phyloP scores from a whole-genome alignment of 73 alveolate genomes.

The Paramecium biaurelia region DNA sequence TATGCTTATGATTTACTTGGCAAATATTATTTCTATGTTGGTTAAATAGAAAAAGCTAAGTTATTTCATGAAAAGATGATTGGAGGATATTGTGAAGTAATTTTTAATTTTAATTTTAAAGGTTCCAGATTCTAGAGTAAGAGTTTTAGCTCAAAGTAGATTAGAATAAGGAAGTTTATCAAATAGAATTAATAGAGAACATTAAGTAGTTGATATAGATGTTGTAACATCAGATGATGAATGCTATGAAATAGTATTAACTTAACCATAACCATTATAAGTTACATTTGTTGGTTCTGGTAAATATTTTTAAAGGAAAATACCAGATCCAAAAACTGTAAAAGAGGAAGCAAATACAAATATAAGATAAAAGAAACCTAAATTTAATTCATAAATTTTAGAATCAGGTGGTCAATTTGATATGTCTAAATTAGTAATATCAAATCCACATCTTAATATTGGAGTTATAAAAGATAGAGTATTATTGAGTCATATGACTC shows the following conservation, averaged over 20 bases:
- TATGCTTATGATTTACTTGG: not conserved
- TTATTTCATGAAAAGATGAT: slow-evolving; percentile 6
- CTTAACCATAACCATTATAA: not conserved
- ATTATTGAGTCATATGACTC: slow-evolving; percentile 12
- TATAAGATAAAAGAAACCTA: not conserved
- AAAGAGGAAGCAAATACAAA: slow-evolving; percentile 11
- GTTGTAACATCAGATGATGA: slow-evolving; percentile 33
- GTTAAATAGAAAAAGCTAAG: not conserved
- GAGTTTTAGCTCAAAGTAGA: slow-evolving; percentile 4
- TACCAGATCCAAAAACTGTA: not conserved
- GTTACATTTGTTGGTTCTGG: not conserved
- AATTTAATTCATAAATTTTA: not conserved
- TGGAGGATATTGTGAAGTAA: slow-evolving; percentile 21
- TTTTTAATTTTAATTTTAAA: not conserved
- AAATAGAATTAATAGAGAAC: not conserved
- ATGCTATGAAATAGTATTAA: slow-evolving; percentile 13
- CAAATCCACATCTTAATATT: slow-evolving; percentile 18
- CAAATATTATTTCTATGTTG: not conserved
- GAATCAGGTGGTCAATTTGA: not conserved
- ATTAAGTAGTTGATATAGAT: not conserved
- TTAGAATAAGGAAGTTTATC: slow-evolving; percentile 21
- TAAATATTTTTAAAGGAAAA: not conserved
- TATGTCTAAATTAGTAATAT: not conserved
- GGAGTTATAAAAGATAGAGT: slow-evolving; percentile 34
- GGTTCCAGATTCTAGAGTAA: not conserved